A percentile compares a stretch with the other conserved stretches of the same genome.
Conservation (phyloP, 129 eudicot genomes). For the Oenanthe sinensis region DNA sequence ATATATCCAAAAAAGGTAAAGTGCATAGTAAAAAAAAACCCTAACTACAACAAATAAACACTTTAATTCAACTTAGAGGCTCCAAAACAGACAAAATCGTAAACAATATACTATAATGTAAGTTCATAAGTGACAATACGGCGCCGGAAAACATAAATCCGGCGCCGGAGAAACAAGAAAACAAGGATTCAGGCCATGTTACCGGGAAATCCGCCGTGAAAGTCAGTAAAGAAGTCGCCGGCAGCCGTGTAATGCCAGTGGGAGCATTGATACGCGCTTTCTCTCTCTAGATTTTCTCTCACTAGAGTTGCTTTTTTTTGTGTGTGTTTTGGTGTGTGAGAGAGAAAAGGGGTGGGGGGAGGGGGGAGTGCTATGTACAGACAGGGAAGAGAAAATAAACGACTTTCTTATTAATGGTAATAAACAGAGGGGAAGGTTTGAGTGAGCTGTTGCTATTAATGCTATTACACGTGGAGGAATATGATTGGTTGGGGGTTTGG, state of each 20-base stretch:
- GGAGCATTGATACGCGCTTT: not conserved
- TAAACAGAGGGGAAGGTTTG: not conserved
- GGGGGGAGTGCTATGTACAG: not conserved
- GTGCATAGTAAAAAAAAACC: not conserved
- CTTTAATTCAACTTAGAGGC: not conserved
- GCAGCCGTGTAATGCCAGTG: not conserved
- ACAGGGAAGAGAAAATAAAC: not conserved
- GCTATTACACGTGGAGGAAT: not conserved
- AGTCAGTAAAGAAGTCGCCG: not conserved
- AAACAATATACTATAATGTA: not conserved
- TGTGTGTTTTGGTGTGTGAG: not conserved
- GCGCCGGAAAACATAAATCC: slow-evolving; percentile 5
- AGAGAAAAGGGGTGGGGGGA: not conserved
- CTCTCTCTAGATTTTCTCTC: slow-evolving; percentile 1
- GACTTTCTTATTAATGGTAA: slow-evolving; percentile 7
- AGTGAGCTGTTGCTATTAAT: slow-evolving; percentile 1
- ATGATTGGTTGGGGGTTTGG: not conserved
- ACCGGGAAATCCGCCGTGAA: not conserved
- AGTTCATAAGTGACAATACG: not conserved
- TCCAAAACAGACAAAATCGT: not conserved
- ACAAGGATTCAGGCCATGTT: not conserved
- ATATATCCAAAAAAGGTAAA: not conserved
- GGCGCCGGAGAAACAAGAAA: not conserved
- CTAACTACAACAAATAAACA: not conserved
- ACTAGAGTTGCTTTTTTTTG: not conserved